Percentiles rank a stretch among this genome's conserved stretches.
phyloP scores from a whole-genome alignment of 106 monocot genomes.

The Dactylorhiza incarnata region DNA sequence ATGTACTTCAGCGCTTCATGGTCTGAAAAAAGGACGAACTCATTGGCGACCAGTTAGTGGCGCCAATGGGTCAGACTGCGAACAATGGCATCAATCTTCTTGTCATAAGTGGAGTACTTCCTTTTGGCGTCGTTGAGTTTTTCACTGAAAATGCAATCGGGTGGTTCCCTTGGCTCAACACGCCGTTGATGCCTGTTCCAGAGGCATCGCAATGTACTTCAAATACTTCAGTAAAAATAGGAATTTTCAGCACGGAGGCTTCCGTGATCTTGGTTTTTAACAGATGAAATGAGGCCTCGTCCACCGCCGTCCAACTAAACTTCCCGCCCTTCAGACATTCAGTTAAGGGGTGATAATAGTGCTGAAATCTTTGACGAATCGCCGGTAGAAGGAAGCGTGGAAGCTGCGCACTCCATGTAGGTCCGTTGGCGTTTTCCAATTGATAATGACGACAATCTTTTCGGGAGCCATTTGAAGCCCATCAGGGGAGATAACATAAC shows the following conservation, averaged over 20 bases:
- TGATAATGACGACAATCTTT: no score
- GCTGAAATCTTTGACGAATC: no score
- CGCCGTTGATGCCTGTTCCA: neutral
- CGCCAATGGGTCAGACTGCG: neutral
- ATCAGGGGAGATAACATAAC: no score
- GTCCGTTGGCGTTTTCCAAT: no score
- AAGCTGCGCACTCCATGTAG: no score
- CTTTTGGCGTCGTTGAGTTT: neutral
- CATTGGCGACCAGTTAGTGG: neutral
- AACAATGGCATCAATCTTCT: neutral
- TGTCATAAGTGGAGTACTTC: constrained; percentile 2
- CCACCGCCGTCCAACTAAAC: no score
- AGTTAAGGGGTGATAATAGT: no score
- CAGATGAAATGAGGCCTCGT: neutral
- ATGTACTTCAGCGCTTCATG: neutral
- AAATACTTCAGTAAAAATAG: constrained; percentile 6
- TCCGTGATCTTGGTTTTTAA: neutral
- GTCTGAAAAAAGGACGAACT: constrained; percentile 4
- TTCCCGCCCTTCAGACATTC: no score
- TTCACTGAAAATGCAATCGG: constrained; percentile 11
- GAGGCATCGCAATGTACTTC: constrained; percentile 11
- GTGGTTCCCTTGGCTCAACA: neutral
- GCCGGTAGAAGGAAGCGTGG: no score
- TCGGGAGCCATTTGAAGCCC: no score
- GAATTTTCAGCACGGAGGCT: neutral